Base-by-base conservation (phyloP, 108 stramenopile species). In the Pinguiococcus pyrenoidosus region DNA sequence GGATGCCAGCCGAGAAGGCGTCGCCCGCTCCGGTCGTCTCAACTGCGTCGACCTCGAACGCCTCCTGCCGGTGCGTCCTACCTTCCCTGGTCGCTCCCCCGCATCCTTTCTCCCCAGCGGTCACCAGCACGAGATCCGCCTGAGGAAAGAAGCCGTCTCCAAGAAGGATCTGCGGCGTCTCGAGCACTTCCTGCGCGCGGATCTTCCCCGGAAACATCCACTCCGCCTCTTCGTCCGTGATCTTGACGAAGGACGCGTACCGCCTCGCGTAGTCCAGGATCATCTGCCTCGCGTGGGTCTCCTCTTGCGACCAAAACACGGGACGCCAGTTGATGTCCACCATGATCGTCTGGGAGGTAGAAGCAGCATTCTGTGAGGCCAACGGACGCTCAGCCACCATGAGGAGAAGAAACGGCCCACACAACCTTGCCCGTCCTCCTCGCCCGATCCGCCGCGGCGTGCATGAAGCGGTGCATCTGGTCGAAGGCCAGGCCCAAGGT, bases 291-390 rank as follows among this genome's bases (percentile, higher is more conserved):
- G 58, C 58, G 12, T 42, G 27, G 16, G 36, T 13, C 17, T 16
- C 38, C 14, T n/a, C 38, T 0, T 39, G 51, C 46, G 46, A 45
- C 60, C 60, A 61, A 42, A 61, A 61, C 3, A 51, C 49, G 12
- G 60, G 60, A 16, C 60, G 50, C 60, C 60, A 61, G 44, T 61
- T 61, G 20, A 61, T 50, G 60, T 61, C 60, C 12, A 49, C n/a
- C n/a, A n/a, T n/a, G n/a, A n/a, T n/a, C n/a, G n/a, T n/a, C n/a
- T n/a, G n/a, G n/a, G n/a, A n/a, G n/a, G n/a, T n/a, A n/a, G n/a
- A n/a, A n/a, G n/a, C n/a, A n/a, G n/a, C n/a, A n/a, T n/a, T n/a
- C n/a, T n/a, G n/a, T n/a, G n/a, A n/a, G n/a, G n/a, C n/a, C n/a
- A n/a, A n/a, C n/a, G n/a, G n/a, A n/a, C n/a, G n/a, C n/a, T n/a